Evolutionary conservation across 2,329 filamentous ascomycete genomes (phyloP).

Genomic region (Aspergillus fumigatus): DNA sequence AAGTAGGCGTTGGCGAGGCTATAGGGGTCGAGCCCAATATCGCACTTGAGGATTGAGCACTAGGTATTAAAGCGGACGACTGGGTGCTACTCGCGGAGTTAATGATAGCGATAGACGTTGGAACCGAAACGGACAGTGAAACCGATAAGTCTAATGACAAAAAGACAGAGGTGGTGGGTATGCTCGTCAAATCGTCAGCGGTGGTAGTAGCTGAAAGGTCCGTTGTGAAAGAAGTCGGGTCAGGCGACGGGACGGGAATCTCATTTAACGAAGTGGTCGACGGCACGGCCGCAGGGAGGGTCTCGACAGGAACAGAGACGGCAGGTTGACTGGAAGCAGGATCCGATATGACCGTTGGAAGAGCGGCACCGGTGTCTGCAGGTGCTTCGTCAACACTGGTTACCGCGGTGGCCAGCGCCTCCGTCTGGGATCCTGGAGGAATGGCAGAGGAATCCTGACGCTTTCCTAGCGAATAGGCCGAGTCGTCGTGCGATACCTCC

Average conservation of each 20-base stretch:
- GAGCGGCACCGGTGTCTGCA: neutral
- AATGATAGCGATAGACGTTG: neutral
- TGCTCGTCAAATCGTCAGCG: neutral
- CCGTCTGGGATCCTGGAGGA: conserved; percentile 1
- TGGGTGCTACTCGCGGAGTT: neutral
- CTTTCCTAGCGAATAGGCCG: neutral
- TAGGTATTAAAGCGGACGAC: neutral
- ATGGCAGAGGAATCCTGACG: conserved; percentile 1
- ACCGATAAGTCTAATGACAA: neutral
- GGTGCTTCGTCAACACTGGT: neutral
- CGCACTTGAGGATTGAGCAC: neutral
- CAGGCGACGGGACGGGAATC: conserved; percentile 5
- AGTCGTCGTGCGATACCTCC: neutral
- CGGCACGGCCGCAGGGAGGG: conserved; percentile 6
- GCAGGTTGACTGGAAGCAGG: conserved; percentile 1
- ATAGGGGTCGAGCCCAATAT: neutral
- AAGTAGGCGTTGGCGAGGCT: conserved; percentile 1
- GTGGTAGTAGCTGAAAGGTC: conserved; percentile 8
- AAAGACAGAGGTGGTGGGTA: neutral
- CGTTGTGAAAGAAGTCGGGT: conserved; percentile 6
- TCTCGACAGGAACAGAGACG: neutral
- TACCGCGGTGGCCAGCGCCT: neutral
- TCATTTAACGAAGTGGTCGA: conserved; percentile 1
- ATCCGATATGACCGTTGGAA: neutral
- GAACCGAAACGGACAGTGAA: neutral